Percentiles rank a stretch among this genome's conserved stretches.
Conservation (phyloP, 192 early-diverging fungal genomes). For the Mortierella alpina region DNA sequence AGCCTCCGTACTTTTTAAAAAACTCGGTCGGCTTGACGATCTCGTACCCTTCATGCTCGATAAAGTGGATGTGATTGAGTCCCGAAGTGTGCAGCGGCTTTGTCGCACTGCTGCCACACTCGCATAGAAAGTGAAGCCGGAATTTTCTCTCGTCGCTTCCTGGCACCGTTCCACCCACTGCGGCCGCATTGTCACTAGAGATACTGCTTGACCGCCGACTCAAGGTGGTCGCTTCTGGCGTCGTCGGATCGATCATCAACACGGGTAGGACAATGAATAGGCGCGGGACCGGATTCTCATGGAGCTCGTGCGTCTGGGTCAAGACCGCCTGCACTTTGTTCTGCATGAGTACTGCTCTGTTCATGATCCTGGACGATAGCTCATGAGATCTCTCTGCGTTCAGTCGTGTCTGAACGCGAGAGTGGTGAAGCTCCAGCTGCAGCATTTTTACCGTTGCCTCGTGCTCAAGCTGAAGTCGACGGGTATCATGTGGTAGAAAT, state of each 20-base stretch:
- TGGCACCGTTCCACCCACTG: background rate
- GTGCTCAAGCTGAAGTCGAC: slow-evolving; percentile 7
- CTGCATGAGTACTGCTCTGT: slow-evolving; percentile 20
- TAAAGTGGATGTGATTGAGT: slow-evolving; percentile 32
- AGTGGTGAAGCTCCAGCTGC: slow-evolving; percentile 13
- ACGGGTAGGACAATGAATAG: slow-evolving; percentile 36
- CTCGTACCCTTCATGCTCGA: slow-evolving; percentile 42
- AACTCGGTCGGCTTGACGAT: slow-evolving; percentile 25
- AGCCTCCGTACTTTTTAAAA: slow-evolving; percentile 33
- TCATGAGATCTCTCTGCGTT: slow-evolving; percentile 19
- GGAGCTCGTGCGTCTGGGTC: slow-evolving; percentile 30
- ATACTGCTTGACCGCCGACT: background rate
- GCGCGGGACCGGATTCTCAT: slow-evolving; percentile 23
- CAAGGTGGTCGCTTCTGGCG: background rate
- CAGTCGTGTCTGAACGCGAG: slow-evolving; percentile 10
- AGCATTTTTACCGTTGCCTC: slow-evolving; percentile 24
- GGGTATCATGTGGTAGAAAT: too few relatives aligned
- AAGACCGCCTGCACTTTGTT: slow-evolving; percentile 36
- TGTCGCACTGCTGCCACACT: slow-evolving; percentile 20
- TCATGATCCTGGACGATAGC: slow-evolving; percentile 28
- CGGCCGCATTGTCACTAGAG: background rate
- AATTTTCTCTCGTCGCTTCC: slow-evolving; percentile 19
- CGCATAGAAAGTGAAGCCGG: slow-evolving; percentile 38
- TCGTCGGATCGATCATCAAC: slow-evolving; percentile 4
- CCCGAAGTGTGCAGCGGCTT: slow-evolving; percentile 16